Evolutionary conservation across 805 yeast species (phyloP), one percentile per base, ranked within the genome.

Genomic region (Candida vartiovaarae): DNA sequence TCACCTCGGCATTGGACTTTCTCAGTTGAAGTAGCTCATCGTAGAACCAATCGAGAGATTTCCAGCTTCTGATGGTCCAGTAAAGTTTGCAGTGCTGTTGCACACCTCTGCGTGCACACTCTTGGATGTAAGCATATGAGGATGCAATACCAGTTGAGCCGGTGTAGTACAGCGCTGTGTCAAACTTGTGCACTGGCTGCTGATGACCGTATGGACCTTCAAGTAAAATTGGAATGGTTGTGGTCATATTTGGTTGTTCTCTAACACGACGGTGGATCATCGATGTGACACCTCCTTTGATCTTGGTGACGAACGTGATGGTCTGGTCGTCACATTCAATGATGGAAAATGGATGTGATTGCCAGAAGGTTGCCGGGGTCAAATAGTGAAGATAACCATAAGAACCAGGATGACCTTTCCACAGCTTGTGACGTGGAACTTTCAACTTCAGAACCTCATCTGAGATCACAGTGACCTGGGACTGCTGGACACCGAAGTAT

Each of bases 321-420:
- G 63, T 61, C 49, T 63, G 62, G 32, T 64, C 65, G 41, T 55
- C 56, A 4, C 71, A 60, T 42, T 71, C 71, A 36, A 75, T 67
- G 26, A 76, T 62, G 4, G 91, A 80, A 62, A 85, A 83, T 10
- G 91, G 91, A 57, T 83, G 88, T 6, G 82, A 76, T 58, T 83
- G 87, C 78, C 80, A 80, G 59, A 81, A 78, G 33, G 73, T 63
- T 3, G 63, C 56, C 25, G 73, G 66, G 35, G 72, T 64, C 42
- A 80, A 50, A 58, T 80, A 78, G 61, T 80, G 74, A 36, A 84
- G 61, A 54, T 70, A 83, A 3, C 74, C 78, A 56, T 62, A 77
- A n/a, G 74, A 65, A 42, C 85, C 84, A 6, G 88, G 81, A 44
- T 52, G 61, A 15, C 72, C 62, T 32, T 65, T 68, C 75, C 82